Percentiles rank a stretch among this genome's conserved stretches.
phyloP scores from a whole-genome alignment of 2,329 filamentous ascomycete genomes.

The Fusarium sublunatum region DNA sequence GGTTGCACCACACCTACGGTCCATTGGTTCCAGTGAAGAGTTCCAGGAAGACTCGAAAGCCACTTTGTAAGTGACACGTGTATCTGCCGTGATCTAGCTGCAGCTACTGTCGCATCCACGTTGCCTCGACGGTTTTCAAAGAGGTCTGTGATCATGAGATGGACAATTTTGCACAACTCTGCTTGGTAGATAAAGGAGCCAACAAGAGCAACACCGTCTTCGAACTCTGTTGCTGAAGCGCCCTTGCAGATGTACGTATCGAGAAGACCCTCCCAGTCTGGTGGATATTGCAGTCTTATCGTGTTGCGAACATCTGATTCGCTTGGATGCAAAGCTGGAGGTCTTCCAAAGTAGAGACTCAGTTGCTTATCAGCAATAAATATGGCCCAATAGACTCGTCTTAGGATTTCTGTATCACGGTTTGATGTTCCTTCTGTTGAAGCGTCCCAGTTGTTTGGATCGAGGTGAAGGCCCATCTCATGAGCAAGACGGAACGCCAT shows the following conservation, averaged over 20 bases:
- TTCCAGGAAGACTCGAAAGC: conserved; percentile 58
- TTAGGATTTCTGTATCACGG: conserved; percentile 59
- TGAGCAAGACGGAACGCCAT: conserved; percentile 64
- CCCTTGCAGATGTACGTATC: conserved; percentile 60
- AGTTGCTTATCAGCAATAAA: conserved; percentile 64
- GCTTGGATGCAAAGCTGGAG: conserved; percentile 61
- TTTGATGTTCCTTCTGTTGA: conserved; percentile 48
- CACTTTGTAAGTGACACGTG: conserved; percentile 60
- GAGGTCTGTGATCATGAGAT: conserved; percentile 62
- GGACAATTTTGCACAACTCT: conserved; percentile 61
- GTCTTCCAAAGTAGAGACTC: conserved; percentile 63
- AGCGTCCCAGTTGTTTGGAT: conserved; percentile 62
- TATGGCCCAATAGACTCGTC: conserved; percentile 63
- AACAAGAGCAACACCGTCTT: conserved; percentile 58
- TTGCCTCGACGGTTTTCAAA: conserved; percentile 60
- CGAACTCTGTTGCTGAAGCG: conserved; percentile 58
- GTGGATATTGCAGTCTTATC: conserved; percentile 60
- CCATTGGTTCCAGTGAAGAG: conserved; percentile 64
- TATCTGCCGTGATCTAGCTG: conserved; percentile 58
- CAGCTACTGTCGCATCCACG: conserved; percentile 55
- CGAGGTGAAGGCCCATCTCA: conserved; percentile 64
- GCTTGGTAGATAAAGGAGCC: conserved; percentile 60
- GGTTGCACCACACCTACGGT: conserved; percentile 59
- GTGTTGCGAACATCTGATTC: conserved; percentile 63
- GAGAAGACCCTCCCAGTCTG: conserved; percentile 60